Evolutionary conservation across 805 yeast genomes (phyloP).

Genomic region (Saturnispora sanitii): DNA sequence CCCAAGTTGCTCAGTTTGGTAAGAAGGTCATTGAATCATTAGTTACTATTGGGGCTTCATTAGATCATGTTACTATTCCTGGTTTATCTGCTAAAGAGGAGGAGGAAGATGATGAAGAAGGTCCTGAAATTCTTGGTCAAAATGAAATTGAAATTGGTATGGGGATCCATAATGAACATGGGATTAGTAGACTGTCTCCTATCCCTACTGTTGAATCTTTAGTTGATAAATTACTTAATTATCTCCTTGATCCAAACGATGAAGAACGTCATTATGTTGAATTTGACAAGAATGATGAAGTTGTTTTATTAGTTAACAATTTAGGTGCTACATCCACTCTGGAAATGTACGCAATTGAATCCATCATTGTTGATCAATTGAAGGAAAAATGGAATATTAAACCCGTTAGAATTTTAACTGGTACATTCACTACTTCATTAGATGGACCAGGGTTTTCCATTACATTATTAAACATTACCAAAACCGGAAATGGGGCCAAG

Average conservation of each 20-base stretch:
- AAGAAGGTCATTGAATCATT: slow-evolving; percentile 48
- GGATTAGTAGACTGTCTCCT: slow-evolving; percentile 51
- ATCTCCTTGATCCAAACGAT: slow-evolving; percentile 53
- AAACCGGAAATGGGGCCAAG: slow-evolving; percentile 35
- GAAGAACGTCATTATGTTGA: slow-evolving; percentile 73
- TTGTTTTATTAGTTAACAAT: slow-evolving; percentile 67
- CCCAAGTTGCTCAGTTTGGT: slow-evolving; percentile 50
- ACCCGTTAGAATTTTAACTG: slow-evolving; percentile 64
- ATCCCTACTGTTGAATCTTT: slow-evolving; percentile 65
- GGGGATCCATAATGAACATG: slow-evolving; percentile 96
- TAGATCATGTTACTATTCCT: slow-evolving; percentile 86
- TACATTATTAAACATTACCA: slow-evolving; percentile 63
- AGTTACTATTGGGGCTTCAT: slow-evolving; percentile 82
- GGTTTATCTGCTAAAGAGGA: slow-evolving; percentile 32
- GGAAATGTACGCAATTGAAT: slow-evolving; percentile 65
- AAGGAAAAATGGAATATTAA: slow-evolving; percentile 40
- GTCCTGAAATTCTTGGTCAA: slow-evolving; percentile 34
- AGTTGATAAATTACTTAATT: slow-evolving; percentile 47
- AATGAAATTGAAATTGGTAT: slow-evolving; percentile 82
- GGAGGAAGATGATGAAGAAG: slow-evolving; percentile 27
- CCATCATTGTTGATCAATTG: slow-evolving; percentile 45
- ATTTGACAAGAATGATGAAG: slow-evolving; percentile 49
- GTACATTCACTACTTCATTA: slow-evolving; percentile 80
- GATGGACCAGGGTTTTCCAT: slow-evolving; percentile 89
- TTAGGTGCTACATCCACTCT: slow-evolving; percentile 83